Evolutionary conservation across 108 stramenopile genomes (phyloP).

Genomic region (Skeletonema tropicum): DNA sequence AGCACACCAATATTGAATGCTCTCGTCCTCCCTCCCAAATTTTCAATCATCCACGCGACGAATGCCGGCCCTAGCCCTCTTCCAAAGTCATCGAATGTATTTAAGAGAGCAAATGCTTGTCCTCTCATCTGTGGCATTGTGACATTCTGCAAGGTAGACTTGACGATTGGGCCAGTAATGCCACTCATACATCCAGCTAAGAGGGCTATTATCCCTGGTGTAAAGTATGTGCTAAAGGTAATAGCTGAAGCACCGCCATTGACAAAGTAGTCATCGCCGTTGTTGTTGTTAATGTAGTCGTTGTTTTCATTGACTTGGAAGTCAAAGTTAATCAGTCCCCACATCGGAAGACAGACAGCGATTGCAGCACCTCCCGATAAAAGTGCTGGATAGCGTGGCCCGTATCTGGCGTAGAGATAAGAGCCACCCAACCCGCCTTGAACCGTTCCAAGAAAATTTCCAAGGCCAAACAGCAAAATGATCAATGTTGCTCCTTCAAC

Average conservation of each 20-base stretch:
- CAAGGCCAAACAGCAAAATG: conserved; percentile 74
- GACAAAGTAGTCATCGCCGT: conserved; percentile 17
- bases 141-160: conserved; percentile 83
- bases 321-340: conserved; percentile 62
- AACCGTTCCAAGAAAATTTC: conserved; percentile 74
- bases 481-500: conserved; percentile 75
- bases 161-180: conserved; percentile 78
- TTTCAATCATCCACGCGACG: conserved; percentile 70
- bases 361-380: conserved; percentile 66
- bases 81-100: conserved; percentile 87
- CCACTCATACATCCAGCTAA: conserved; percentile 64
- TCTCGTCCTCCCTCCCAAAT: conserved; percentile 55
- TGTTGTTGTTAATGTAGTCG: conserved; percentile 6
- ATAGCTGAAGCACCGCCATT: conserved; percentile 10
- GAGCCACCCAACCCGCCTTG: conserved; percentile 76
- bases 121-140: conserved; percentile 77
- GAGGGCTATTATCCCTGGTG: conserved; percentile 35
- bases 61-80: conserved; percentile 86
- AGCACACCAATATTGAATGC: conserved; percentile 79
- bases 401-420: conserved; percentile 55
- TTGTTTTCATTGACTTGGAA: no score
- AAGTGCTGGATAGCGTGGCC: conserved; percentile 66
- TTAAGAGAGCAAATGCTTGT: conserved; percentile 79
- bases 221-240: conserved; percentile 4
- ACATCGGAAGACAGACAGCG: conserved; percentile 71